A percentile compares a stretch with the other conserved stretches of the same genome.
Evolutionary conservation across 371 early-diverging fungal genomes (phyloP).

Genomic region (Mortierella sp.): DNA sequence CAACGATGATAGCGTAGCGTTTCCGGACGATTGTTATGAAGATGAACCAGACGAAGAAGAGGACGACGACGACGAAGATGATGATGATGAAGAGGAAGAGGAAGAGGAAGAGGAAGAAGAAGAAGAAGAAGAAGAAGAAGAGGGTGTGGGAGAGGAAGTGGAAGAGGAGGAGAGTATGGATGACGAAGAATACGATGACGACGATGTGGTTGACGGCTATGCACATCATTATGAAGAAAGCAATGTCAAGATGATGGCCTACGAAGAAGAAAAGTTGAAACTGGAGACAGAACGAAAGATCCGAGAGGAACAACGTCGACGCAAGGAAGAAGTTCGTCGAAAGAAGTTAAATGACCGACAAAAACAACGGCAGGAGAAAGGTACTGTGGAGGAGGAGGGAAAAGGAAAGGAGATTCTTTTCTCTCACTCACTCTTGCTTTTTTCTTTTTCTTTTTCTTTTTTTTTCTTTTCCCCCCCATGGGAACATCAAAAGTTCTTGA

Average conservation of each 20-base stretch:
- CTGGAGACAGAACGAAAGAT: conserved; percentile 44
- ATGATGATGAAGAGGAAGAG: conserved; percentile 10
- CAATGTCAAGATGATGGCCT: conserved; percentile 50
- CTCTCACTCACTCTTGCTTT: background rate
- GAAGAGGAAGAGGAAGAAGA: conserved; percentile 36
- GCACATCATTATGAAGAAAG: conserved; percentile 49
- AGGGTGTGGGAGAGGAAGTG: conserved; percentile 32
- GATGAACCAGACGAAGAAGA: conserved; percentile 52
- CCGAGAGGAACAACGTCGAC: conserved; percentile 49
- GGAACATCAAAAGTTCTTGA: no score
- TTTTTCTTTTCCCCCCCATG: conserved; percentile 2
- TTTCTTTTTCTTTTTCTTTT: background rate
- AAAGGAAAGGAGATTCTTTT: background rate
- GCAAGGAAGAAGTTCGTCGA: conserved; percentile 48
- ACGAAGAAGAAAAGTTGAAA: conserved; percentile 50
- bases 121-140: conserved; percentile 17
- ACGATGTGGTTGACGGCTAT: conserved; percentile 50
- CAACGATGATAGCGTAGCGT: conserved; percentile 25
- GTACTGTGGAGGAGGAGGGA: conserved; percentile 3
- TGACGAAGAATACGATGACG: conserved; percentile 50
- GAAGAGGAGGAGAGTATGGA: conserved; percentile 40
- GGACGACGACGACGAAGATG: conserved; percentile 1
- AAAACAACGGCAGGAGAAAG: conserved; percentile 47
- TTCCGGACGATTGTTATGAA: conserved; percentile 52
- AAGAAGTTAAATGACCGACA: conserved; percentile 36